Evolutionary conservation across 345 rosid species (phyloP).

Genomic region (Atalantia buxifolia): DNA sequence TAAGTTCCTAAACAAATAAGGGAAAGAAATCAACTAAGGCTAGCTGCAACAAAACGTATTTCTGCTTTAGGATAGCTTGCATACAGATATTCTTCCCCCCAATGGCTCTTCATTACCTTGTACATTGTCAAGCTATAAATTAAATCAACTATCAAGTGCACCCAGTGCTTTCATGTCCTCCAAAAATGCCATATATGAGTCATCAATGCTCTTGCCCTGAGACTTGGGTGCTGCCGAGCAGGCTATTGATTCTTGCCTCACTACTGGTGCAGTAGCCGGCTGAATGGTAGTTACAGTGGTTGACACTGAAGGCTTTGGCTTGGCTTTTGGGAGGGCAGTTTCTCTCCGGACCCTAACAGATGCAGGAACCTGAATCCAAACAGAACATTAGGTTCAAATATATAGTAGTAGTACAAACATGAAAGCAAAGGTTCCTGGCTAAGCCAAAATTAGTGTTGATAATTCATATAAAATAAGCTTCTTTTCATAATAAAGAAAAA

Average conservation of each 20-base stretch:
- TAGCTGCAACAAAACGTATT: neutral
- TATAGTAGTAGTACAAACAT: neutral
- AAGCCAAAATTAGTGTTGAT: neutral
- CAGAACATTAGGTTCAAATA: slow-evolving; percentile 2
- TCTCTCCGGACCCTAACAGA: slow-evolving; percentile 96
- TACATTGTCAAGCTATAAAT: neutral
- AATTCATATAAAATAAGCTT: neutral
- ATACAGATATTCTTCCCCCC: neutral
- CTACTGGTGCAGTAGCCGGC: slow-evolving; percentile 40
- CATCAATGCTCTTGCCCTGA: slow-evolving; percentile 81
- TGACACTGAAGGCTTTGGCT: slow-evolving; percentile 53
- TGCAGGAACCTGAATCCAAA: slow-evolving; percentile 74
- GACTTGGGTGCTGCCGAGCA: slow-evolving; percentile 50
- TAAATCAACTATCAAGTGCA: slow-evolving; percentile 74
- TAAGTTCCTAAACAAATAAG: neutral
- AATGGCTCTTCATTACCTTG: neutral
- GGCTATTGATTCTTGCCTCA: slow-evolving; percentile 45
- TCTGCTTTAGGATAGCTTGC: neutral
- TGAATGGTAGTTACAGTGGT: slow-evolving; percentile 23
- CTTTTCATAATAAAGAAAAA: neutral
- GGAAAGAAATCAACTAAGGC: slow-evolving; percentile 5
- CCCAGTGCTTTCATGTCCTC: slow-evolving; percentile 99
- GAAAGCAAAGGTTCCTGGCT: neutral
- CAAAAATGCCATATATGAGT: slow-evolving; percentile 79
- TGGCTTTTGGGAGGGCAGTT: slow-evolving; percentile 55